Evolutionary conservation across 2,329 filamentous ascomycete genomes (phyloP).

Genomic region (Daldinia eschscholtzii): DNA sequence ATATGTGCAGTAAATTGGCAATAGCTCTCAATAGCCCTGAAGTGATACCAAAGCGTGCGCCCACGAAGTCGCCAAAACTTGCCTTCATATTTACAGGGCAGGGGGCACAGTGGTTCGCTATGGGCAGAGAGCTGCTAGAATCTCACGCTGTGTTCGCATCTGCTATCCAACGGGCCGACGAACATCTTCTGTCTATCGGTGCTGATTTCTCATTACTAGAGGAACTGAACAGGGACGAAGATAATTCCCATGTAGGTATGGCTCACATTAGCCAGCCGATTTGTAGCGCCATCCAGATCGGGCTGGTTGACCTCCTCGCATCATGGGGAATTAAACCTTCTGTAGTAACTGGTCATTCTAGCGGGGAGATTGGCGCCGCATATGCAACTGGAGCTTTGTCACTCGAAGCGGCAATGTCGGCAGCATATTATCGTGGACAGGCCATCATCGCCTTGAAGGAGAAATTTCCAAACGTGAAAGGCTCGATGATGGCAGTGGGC

Average conservation of each 20-base stretch:
- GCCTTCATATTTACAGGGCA: slow-evolving; percentile 55
- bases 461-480: slow-evolving; percentile 55
- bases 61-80: slow-evolving; percentile 43
- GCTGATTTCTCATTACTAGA: slow-evolving; percentile 46
- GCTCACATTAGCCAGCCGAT: slow-evolving; percentile 53
- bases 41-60: slow-evolving; percentile 42
- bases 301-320: slow-evolving; percentile 55
- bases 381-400: slow-evolving; percentile 49
- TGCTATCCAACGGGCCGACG: slow-evolving; percentile 39
- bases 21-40: slow-evolving; percentile 46
- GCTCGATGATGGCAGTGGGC: slow-evolving; percentile 68
- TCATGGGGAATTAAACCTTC: slow-evolving; percentile 48
- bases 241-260: slow-evolving; percentile 45
- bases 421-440: slow-evolving; percentile 56
- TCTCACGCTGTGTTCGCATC: slow-evolving; percentile 38
- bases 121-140: slow-evolving; percentile 51
- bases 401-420: slow-evolving; percentile 45
- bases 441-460: slow-evolving; percentile 56
- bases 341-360: slow-evolving; percentile 49
- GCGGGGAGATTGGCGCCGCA: slow-evolving; percentile 45
- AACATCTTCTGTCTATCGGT: slow-evolving; percentile 35
- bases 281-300: slow-evolving; percentile 59
- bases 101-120: slow-evolving; percentile 54
- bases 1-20: slow-evolving; percentile 42
- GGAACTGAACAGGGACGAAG: slow-evolving; percentile 40